Base-by-base conservation (phyloP, 2,329 filamentous ascomycete genomes). In the Ascomycota sp. region DNA sequence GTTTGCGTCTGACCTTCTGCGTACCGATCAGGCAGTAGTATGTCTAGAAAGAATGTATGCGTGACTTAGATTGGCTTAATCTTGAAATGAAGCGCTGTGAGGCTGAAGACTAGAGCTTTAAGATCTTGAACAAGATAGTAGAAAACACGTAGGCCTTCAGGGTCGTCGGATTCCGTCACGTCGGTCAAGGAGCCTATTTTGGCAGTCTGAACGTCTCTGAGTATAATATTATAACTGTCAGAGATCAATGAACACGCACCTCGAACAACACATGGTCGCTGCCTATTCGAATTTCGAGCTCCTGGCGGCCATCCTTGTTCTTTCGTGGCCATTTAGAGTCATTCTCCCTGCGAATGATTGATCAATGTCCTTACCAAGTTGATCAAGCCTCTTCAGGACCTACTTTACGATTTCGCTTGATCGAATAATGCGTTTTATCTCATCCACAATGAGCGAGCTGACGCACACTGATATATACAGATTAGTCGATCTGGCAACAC, bases 391-490 rank as follows among this genome's bases (percentile, higher is more conserved):
- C 20, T 12, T 12, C 29, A 25, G 25, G 20, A 28, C 62, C 32
- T 68, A 91, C 82, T 95, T 95, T 62, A 91, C 74, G 45, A 98
- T 94, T 52, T 98, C 89, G 56, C 83, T 94, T 23, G 85, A 71
- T 57, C 89, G 93, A 56, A 98, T 86, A 41, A 98, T 94, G 40
- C 81, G 77, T 62, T 89, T 92, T 56, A 98, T 92, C 55, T 95
- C 89, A 33, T 85, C 72, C 30, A 98, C 75, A 47, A 95, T 65
- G 5, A 85, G 61, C 23, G 82, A 75, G 59, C 85, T 94, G 37
- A 98, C 83, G 46, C 83, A 94, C 89, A 98, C 86, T 95, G 39
- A n/a, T n/a, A n/a, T n/a, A n/a, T n/a, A n/a, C n/a, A n/a, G n/a
- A n/a, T n/a, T n/a, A n/a, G n/a, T n/a, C n/a, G n/a, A n/a, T n/a